Percentiles rank a stretch among this genome's conserved stretches.
Evolutionary conservation across 2,329 filamentous ascomycete genomes (phyloP).

Genomic region (Ceratocystis albifundus): DNA sequence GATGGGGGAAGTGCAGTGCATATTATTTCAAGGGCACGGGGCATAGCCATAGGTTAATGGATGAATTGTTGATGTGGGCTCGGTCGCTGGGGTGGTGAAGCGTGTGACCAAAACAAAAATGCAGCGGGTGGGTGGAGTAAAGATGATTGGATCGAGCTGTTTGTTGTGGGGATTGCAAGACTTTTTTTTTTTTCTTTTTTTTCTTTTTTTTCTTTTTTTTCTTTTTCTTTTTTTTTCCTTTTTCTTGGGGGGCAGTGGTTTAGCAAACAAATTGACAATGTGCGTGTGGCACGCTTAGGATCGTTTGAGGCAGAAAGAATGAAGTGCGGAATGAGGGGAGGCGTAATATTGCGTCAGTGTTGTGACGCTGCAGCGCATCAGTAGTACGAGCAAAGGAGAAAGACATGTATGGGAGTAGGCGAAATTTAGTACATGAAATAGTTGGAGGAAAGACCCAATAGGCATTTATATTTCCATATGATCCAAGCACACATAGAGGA

Average conservation of each 20-base stretch:
- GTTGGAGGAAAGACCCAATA: not conserved
- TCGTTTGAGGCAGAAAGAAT: not conserved
- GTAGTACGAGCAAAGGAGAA: slow-evolving; percentile 5
- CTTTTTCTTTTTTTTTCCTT: no score
- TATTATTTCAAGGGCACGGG: not conserved
- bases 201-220: no score
- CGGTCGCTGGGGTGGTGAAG: slow-evolving; percentile 7
- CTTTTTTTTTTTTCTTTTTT: no score
- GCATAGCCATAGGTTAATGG: slow-evolving; percentile 5
- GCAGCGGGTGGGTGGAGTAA: not conserved
- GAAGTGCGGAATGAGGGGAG: not conserved
- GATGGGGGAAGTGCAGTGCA: not conserved
- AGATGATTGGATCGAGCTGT: slow-evolving; percentile 8
- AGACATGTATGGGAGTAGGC: not conserved
- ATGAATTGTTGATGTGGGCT: slow-evolving; percentile 6
- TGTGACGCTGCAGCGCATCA: slow-evolving; percentile 3
- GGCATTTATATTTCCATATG: not conserved
- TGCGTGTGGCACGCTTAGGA: not conserved
- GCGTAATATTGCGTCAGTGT: slow-evolving; percentile 11
- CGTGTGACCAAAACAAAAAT: slow-evolving; percentile 14
- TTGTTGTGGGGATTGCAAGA: not conserved
- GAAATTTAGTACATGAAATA: not conserved
- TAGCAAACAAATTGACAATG: not conserved
- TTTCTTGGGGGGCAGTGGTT: not conserved
- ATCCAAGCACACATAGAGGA: not conserved